Evolutionary conservation across 768 basidiomycete species (phyloP).

Genomic region (Panaeolus papilionaceus): DNA sequence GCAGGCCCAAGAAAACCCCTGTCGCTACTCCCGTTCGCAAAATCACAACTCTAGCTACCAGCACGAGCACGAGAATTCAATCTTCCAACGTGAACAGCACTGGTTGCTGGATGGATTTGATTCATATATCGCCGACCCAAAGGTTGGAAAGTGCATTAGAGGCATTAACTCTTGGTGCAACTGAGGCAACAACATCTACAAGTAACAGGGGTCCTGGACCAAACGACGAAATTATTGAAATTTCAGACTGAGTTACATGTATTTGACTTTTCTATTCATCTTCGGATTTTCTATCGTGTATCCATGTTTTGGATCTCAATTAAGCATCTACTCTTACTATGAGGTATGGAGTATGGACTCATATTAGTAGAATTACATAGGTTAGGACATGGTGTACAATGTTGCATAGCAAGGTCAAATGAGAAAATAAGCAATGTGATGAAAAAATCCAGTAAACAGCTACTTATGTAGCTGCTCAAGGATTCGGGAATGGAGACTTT

Average conservation of each 20-base stretch:
- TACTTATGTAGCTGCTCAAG: slow-evolving; percentile 32
- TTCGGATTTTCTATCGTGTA: background rate
- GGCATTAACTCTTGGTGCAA: background rate
- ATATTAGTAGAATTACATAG: slow-evolving; percentile 1
- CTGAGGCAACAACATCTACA: background rate
- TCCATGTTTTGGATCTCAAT: background rate
- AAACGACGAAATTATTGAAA: background rate
- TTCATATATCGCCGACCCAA: background rate
- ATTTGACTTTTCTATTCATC: background rate
- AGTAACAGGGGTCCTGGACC: background rate
- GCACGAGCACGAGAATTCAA: background rate
- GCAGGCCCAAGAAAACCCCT: slow-evolving; percentile 2
- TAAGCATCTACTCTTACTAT: background rate
- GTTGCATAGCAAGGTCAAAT: background rate
- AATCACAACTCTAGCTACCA: background rate
- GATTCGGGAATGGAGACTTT: slow-evolving; percentile 57
- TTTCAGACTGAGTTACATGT: background rate
- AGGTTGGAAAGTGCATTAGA: background rate
- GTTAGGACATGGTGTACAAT: slow-evolving; percentile 5
- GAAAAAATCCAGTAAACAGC: background rate
- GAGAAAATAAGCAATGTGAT: background rate
- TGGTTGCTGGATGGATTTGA: slow-evolving; percentile 1
- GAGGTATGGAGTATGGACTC: background rate
- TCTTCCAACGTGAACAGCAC: background rate
- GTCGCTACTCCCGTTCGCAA: background rate